Base-by-base conservation (phyloP, 163 green algal species). In the Chlorella variabilis region DNA sequence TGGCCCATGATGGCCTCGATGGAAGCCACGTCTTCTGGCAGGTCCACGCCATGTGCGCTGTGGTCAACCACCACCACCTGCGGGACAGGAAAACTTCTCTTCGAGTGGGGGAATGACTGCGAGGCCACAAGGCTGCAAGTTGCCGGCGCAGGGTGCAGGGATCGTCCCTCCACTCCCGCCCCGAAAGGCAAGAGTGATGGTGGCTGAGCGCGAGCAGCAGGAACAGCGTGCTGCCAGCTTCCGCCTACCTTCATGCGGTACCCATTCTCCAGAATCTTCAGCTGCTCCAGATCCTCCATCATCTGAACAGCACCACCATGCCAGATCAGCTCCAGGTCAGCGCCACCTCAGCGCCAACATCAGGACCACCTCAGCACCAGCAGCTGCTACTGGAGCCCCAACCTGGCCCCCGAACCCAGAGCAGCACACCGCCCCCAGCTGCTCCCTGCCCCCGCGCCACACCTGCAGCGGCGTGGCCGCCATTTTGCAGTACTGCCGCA, bases 251-350 rank as follows among this genome's bases (percentile, higher is more conserved):
- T 94, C 70, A 95, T 94, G 69, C 87, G 89, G 86, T 94, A 92
- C 4, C 91, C 92, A 39, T 94, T 87, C 85, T 96, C 92, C 36
- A 96, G 59, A 49, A 93, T 85, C 75, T 93, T 94, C 34, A 96
- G 87, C 87, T 94, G 90, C 85, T 96, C 92, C 74, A 96, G 77
- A 59, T 96, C 90, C 84, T 95, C 92, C 85, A 91, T 89, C 61
- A 90, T 48, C 85, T 94, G 87, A n/a, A n/a, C 67, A 82, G 68
- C 41, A 65, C 34, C 11, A 62, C 17, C 13, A 62, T n/a, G 38
- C 17, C 13, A 11, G 39, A 61, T 13, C 41, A 69, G 20, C 15
- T 63, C 20, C 23, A 29, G 54, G 5, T 54, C n/a, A n/a, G n/a
- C n/a, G n/a, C n/a, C n/a, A n/a, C n/a, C n/a, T n/a, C n/a, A n/a